Conservation (phyloP, 2,329 filamentous ascomycete genomes). For the Sodiomyces alkalinus region DNA sequence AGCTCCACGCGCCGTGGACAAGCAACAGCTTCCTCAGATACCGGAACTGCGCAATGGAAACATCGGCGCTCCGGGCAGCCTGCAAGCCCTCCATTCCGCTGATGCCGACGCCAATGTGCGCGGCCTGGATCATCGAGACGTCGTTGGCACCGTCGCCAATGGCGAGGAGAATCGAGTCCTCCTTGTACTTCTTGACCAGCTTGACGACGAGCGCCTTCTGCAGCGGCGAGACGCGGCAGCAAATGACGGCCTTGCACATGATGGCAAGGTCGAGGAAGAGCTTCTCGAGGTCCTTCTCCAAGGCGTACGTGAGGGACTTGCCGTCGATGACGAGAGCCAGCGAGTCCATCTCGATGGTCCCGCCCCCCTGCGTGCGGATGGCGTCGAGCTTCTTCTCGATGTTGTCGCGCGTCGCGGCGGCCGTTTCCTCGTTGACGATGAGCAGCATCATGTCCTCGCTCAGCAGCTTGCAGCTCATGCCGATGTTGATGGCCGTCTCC, state of each 20-base stretch:
- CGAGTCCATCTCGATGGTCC: slow-evolving; percentile 66
- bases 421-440: slow-evolving; percentile 83
- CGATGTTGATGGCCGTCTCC: slow-evolving; percentile 98
- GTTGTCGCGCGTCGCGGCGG: slow-evolving; percentile 70
- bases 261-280: slow-evolving; percentile 84
- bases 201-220: slow-evolving; percentile 98
- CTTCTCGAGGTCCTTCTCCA: slow-evolving; percentile 90
- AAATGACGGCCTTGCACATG: slow-evolving; percentile 97
- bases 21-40: slow-evolving; percentile 86
- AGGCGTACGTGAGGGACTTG: slow-evolving; percentile 81
- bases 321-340: slow-evolving; percentile 91
- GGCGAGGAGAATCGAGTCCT: slow-evolving; percentile 80
- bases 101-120: slow-evolving; percentile 94
- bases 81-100: slow-evolving; percentile 94
- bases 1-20: slow-evolving; percentile 94
- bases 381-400: slow-evolving; percentile 87
- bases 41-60: slow-evolving; percentile 90
- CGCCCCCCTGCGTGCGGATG: slow-evolving; percentile 67
- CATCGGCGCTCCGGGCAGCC: slow-evolving; percentile 87
- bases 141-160: slow-evolving; percentile 98
- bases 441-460: slow-evolving; percentile 97
- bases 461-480: slow-evolving; percentile 97
- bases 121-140: slow-evolving; percentile 99
- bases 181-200: slow-evolving; percentile 82
- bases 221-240: slow-evolving; percentile 88